Evolutionary conservation across 73 alveolate species (phyloP).

Genomic region (Paraurostyla sp.): DNA sequence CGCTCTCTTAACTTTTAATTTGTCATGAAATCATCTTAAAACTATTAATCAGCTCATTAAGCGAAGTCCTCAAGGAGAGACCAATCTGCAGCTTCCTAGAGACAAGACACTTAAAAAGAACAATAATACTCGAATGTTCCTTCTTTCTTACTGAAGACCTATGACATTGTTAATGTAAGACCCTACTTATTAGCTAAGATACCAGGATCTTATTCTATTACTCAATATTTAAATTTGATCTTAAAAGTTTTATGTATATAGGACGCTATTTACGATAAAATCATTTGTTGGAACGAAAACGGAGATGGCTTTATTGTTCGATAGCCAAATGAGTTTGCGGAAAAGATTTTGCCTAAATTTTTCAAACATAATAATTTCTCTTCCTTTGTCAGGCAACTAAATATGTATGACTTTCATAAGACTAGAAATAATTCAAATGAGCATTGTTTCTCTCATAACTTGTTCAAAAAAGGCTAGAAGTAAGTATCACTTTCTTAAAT

Average conservation of each 20-base stretch:
- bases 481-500: background rate
- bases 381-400: slow-evolving; percentile 97
- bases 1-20: slow-evolving; percentile 13
- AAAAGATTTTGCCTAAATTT: slow-evolving; percentile 93
- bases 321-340: slow-evolving; percentile 91
- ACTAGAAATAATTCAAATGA: slow-evolving; percentile 84
- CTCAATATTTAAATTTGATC: background rate
- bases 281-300: slow-evolving; percentile 95
- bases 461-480: slow-evolving; percentile 70
- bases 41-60: background rate
- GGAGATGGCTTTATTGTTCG: slow-evolving; percentile 94
- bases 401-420: slow-evolving; percentile 97
- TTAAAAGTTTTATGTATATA: background rate
- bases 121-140: slow-evolving; percentile 65
- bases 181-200: background rate
- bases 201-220: background rate
- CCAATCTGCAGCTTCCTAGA: background rate
- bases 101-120: background rate
- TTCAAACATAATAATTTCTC: slow-evolving; percentile 97
- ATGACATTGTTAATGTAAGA: slow-evolving; percentile 70
- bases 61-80: background rate
- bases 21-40: background rate
- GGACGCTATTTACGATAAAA: slow-evolving; percentile 87
- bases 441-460: slow-evolving; percentile 73
- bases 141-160: slow-evolving; percentile 68